Percentiles rank a stretch among this genome's conserved stretches.
Evolutionary conservation across 441 rosid genomes (phyloP).

Genomic region (Sinapis alba): DNA sequence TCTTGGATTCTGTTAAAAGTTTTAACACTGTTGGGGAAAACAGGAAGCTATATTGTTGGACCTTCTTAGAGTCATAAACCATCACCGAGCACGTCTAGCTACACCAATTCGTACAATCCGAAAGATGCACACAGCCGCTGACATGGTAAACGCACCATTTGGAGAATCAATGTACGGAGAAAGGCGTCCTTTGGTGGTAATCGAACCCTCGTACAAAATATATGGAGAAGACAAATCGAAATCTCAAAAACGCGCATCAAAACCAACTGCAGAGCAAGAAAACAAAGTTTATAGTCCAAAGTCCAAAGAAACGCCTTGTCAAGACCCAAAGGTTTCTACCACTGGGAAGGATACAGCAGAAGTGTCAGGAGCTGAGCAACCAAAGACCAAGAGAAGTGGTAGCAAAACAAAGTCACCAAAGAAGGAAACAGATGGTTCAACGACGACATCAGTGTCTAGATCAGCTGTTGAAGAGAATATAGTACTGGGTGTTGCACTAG

Average conservation of each 20-base stretch:
- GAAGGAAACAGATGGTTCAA: conserved; percentile 39
- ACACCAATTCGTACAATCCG: conserved; percentile 90
- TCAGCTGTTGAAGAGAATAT: conserved; percentile 71
- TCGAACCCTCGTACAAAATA: conserved; percentile 78
- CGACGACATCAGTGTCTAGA: conserved; percentile 46
- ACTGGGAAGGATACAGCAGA: conserved; percentile 40
- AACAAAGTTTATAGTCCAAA: conserved; percentile 41
- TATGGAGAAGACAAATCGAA: conserved; percentile 80
- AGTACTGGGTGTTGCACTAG: conserved; percentile 83
- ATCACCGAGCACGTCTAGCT: conserved; percentile 87
- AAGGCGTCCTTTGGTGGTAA: conserved; percentile 66
- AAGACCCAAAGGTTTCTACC: conserved; percentile 47
- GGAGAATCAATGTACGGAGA: conserved; percentile 56
- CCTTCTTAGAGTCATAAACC: conserved; percentile 88
- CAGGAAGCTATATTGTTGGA: conserved; percentile 90
- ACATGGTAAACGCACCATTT: conserved; percentile 74
- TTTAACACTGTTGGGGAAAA: conserved; percentile 25
- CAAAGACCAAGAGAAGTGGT: conserved; percentile 38
- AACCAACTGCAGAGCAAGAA: conserved; percentile 57
- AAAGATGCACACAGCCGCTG: conserved; percentile 60
- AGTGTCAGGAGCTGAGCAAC: conserved; percentile 43
- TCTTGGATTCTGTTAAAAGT: conserved; percentile 10
- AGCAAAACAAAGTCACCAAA: conserved; percentile 26
- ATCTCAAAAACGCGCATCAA: conserved; percentile 54
- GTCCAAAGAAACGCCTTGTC: conserved; percentile 39